Percentiles rank a stretch among this genome's conserved stretches.
These are phyloP conservation scores for Teunomyces stri DNA, from an alignment of 805 yeast species.

Conservation along the genomic window DNA sequence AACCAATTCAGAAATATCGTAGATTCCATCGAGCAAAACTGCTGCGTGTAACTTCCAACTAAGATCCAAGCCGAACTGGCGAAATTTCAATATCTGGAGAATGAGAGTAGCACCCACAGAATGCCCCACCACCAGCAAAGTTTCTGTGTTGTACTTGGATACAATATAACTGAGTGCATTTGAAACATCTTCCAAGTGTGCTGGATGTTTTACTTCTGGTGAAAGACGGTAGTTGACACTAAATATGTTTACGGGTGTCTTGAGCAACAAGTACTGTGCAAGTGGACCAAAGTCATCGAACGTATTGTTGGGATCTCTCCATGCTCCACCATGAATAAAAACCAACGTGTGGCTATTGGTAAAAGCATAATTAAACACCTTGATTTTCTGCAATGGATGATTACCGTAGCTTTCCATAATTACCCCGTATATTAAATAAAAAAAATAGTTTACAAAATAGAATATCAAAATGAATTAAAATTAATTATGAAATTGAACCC, in stretches of 20 bases:
- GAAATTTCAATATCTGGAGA: slow-evolving; percentile 47
- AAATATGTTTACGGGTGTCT: slow-evolving; percentile 18
- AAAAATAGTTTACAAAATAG: background rate
- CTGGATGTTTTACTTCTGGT: slow-evolving; percentile 61
- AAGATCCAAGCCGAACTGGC: slow-evolving; percentile 10
- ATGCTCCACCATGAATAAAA: slow-evolving; percentile 85
- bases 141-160: slow-evolving; percentile 15
- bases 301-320: slow-evolving; percentile 72
- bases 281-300: slow-evolving; percentile 49
- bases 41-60: background rate
- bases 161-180: slow-evolving; percentile 37
- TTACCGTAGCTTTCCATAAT: slow-evolving; percentile 24
- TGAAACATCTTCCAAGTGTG: slow-evolving; percentile 55
- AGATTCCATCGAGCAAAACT: slow-evolving; percentile 71
- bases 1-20: slow-evolving; percentile 48
- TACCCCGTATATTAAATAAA: background rate
- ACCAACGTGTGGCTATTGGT: slow-evolving; percentile 34
- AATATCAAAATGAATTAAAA: background rate
- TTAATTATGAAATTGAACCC: background rate
- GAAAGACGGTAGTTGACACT: slow-evolving; percentile 63
- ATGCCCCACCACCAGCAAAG: slow-evolving; percentile 57
- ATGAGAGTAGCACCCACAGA: slow-evolving; percentile 76
- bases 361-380: slow-evolving; percentile 20
- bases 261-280: slow-evolving; percentile 6
- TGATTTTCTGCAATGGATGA: slow-evolving; percentile 31